These are phyloP conservation scores for Exophiala phaeomuriformis DNA, from an alignment of 2,329 filamentous ascomycete species.

Conservation along the genomic window DNA sequence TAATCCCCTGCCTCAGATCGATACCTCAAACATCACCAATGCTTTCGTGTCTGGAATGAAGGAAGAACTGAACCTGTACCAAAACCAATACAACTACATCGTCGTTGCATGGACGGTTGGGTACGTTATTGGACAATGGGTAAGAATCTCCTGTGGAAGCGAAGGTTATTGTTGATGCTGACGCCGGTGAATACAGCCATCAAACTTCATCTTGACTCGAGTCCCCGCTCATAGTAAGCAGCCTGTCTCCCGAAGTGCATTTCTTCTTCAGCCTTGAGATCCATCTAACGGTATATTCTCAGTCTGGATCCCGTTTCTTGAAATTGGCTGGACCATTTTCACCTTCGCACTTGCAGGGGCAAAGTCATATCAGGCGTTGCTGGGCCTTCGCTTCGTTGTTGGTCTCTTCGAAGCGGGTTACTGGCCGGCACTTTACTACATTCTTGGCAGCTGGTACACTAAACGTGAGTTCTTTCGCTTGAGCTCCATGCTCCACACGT, in stretches of 20 bases:
- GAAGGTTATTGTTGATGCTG: conserved; percentile 23
- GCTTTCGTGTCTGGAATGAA: conserved; percentile 51
- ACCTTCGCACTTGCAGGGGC: conserved; percentile 17
- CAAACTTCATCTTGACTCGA: conserved; percentile 20
- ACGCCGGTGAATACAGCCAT: conserved; percentile 9
- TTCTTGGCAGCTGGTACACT: conserved; percentile 18
- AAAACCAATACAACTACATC: conserved; percentile 46
- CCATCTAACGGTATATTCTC: conserved; percentile 39
- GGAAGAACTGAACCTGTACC: conserved; percentile 45
- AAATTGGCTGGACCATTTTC: conserved; percentile 18
- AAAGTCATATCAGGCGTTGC: conserved; percentile 10
- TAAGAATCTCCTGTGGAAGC: conserved; percentile 32
- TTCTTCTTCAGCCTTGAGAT: conserved; percentile 33
- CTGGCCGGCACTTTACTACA: conserved; percentile 26
- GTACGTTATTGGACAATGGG: conserved; percentile 42
- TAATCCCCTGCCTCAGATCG: conserved; percentile 6
- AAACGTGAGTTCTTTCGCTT: conserved; percentile 12
- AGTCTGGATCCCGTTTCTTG: conserved; percentile 28
- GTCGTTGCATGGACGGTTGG: conserved; percentile 17
- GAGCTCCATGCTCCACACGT: not conserved
- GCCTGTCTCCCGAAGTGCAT: conserved; percentile 33
- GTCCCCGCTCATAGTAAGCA: conserved; percentile 18
- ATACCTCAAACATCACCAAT: conserved; percentile 20
- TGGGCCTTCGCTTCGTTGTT: conserved; percentile 16
- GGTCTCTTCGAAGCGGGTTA: conserved; percentile 19